Conservation (phyloP, 2,329 filamentous ascomycete species). For the Exophiala sp. region DNA sequence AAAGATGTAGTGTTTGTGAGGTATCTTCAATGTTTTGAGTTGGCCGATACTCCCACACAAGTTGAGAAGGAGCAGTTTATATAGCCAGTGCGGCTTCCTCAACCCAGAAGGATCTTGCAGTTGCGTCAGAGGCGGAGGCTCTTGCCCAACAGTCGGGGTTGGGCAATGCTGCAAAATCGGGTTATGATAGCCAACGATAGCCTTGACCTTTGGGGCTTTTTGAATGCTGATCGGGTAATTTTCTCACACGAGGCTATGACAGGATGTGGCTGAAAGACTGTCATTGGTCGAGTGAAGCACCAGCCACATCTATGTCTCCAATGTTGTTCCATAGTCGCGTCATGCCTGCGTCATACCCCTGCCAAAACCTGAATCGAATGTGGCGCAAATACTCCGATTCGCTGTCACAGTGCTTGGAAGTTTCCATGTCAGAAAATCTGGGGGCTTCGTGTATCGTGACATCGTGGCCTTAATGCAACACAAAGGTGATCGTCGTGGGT, state of each 20-base stretch:
- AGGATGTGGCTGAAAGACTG: conserved; percentile 12
- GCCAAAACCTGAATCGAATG: conserved; percentile 2
- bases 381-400: conserved; percentile 12
- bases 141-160: too few relatives aligned
- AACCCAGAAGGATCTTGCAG: not conserved
- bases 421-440: too few relatives aligned
- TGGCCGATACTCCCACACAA: not conserved
- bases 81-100: too few relatives aligned
- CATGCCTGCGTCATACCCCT: not conserved
- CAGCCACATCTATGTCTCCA: conserved; percentile 10
- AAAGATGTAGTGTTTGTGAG: not conserved
- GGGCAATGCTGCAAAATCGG: not conserved
- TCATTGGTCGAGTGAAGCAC: conserved; percentile 3
- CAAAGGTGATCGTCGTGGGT: too few relatives aligned
- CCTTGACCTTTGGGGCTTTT: not conserved
- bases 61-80: too few relatives aligned
- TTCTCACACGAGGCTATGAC: not conserved
- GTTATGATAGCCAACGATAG: not conserved
- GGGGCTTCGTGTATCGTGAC: too few relatives aligned
- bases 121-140: not conserved
- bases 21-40: not conserved
- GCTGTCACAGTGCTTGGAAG: not conserved
- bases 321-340: conserved; percentile 17
- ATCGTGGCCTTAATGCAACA: too few relatives aligned
- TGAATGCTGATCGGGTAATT: not conserved